Evolutionary conservation across 257 asterid genomes (phyloP).

Genomic region (Plectranthus barbatus): DNA sequence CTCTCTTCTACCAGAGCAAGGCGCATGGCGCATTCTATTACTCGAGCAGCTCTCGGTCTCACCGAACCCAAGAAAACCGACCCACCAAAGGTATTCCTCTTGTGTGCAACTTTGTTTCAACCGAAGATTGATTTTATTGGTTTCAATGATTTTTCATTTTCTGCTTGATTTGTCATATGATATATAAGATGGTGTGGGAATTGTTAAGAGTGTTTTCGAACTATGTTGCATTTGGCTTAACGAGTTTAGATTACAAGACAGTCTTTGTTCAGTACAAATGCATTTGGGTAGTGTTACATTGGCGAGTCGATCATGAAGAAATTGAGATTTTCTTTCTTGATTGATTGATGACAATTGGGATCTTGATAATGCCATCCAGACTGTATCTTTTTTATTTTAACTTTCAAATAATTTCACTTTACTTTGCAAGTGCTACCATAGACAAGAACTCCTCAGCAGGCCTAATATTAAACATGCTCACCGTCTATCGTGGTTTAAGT

Average conservation of each 20-base stretch:
- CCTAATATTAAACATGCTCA: neutral
- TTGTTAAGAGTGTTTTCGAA: neutral
- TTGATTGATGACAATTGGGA: slow-evolving; percentile 1
- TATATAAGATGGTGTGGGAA: neutral
- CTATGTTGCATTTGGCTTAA: neutral
- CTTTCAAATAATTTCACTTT: neutral
- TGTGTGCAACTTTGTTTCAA: neutral
- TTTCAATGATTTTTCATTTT: neutral
- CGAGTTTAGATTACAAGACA: neutral
- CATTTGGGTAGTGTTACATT: neutral
- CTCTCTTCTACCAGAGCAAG: slow-evolving; percentile 18
- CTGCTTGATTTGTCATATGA: neutral
- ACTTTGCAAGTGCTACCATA: neutral
- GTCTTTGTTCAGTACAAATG: neutral
- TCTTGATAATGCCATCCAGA: neutral
- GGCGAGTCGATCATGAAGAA: neutral
- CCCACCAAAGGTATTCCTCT: slow-evolving; percentile 29
- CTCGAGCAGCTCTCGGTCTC: slow-evolving; percentile 55
- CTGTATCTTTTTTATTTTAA: neutral
- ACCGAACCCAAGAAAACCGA: slow-evolving; percentile 39
- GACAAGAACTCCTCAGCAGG: neutral
- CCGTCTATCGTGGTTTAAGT: neutral
- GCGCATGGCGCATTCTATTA: slow-evolving; percentile 49
- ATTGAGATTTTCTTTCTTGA: neutral
- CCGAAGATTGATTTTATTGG: neutral